A percentile compares a stretch with the other conserved stretches of the same genome.
phyloP scores from a whole-genome alignment of 1,139 yeast genomes.

The Sugiyamaella novakii region DNA sequence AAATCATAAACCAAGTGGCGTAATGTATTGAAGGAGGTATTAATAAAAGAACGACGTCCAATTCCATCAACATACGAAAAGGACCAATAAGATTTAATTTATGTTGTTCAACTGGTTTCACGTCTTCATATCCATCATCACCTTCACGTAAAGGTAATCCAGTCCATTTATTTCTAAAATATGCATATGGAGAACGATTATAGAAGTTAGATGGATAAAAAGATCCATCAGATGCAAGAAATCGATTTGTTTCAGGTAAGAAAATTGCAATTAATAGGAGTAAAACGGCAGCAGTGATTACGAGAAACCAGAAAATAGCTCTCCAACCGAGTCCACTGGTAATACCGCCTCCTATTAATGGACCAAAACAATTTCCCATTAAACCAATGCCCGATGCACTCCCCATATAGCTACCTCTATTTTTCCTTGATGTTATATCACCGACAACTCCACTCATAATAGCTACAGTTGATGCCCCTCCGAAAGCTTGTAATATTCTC shows the following conservation, averaged over 20 bases:
- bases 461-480: slow-evolving; percentile 70
- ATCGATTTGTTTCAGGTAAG: slow-evolving; percentile 73
- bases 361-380: slow-evolving; percentile 75
- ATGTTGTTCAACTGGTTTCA: slow-evolving; percentile 38
- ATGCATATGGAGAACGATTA: slow-evolving; percentile 48
- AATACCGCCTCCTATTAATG: slow-evolving; percentile 70
- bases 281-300: slow-evolving; percentile 58
- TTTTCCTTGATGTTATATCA: slow-evolving; percentile 61
- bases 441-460: slow-evolving; percentile 67
- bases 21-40: slow-evolving; percentile 63
- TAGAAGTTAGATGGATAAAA: slow-evolving; percentile 48
- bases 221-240: slow-evolving; percentile 69
- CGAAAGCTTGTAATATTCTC: slow-evolving; percentile 68
- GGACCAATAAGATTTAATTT: slow-evolving; percentile 44
- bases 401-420: slow-evolving; percentile 69
- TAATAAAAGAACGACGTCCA: slow-evolving; percentile 44
- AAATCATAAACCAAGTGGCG: slow-evolving; percentile 67
- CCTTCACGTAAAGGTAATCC: slow-evolving; percentile 28
- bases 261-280: slow-evolving; percentile 39
- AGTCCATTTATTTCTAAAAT: slow-evolving; percentile 23
- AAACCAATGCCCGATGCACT: slow-evolving; percentile 62
- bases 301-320: slow-evolving; percentile 73
- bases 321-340: slow-evolving; percentile 68
- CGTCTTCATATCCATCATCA: slow-evolving; percentile 30
- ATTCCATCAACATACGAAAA: slow-evolving; percentile 40